phyloP scores from a whole-genome alignment of 805 yeast species.

The Metschnikowia amazonensis region DNA sequence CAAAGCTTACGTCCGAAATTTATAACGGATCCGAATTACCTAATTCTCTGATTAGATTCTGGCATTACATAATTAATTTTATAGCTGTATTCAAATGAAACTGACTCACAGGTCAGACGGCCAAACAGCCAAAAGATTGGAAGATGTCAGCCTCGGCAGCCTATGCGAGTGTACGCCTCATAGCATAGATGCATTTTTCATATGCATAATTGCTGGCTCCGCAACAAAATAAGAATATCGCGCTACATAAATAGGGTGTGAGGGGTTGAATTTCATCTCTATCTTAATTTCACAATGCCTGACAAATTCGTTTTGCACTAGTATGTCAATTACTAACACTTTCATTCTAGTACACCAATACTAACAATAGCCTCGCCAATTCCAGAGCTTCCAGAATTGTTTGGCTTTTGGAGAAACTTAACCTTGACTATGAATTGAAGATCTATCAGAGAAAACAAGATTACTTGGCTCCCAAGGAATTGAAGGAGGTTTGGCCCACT shows the following conservation, averaged over 20 bases:
- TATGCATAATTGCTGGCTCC: conserved; percentile 1
- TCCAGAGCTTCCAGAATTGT: conserved; percentile 38
- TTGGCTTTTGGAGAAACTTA: conserved; percentile 37
- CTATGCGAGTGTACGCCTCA: too few relatives aligned
- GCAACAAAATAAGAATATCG: neutral
- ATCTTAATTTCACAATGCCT: neutral
- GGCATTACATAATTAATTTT: too few relatives aligned
- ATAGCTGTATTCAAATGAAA: too few relatives aligned
- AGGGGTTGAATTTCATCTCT: neutral
- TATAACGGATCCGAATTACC: too few relatives aligned
- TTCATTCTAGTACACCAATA: neutral
- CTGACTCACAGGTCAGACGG: too few relatives aligned
- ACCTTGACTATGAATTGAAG: conserved; percentile 32
- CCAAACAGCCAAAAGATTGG: too few relatives aligned
- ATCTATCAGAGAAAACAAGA: conserved; percentile 24
- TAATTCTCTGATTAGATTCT: too few relatives aligned
- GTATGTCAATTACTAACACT: conserved; percentile 15
- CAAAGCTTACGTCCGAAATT: neutral
- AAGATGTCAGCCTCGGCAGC: too few relatives aligned
- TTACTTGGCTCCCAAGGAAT: conserved; percentile 33
- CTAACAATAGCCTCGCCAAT: conserved; percentile 23
- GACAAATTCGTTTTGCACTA: conserved; percentile 23
- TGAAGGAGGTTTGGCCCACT: conserved; percentile 31
- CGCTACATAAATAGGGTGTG: neutral
- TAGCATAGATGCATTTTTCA: neutral